Conservation (phyloP, 768 basidiomycete genomes). For the Podaxis mareebaensis region DNA sequence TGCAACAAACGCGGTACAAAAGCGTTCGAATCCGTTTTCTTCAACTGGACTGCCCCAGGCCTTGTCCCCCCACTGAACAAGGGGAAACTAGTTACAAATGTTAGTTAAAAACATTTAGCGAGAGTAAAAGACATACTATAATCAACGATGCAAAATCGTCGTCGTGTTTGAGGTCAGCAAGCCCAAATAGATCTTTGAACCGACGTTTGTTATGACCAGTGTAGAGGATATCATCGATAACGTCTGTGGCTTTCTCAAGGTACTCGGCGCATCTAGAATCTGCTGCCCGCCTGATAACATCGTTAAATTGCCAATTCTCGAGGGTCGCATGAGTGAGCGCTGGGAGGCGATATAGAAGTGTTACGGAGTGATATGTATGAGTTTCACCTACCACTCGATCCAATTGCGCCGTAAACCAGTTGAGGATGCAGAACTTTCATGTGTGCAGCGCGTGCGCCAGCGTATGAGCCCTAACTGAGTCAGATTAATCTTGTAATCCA, state of each 20-base stretch:
- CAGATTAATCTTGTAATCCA: background rate
- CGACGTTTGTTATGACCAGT: conserved; percentile 42
- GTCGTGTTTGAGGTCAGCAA: conserved; percentile 64
- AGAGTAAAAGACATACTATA: conserved; percentile 40
- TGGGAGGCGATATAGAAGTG: conserved; percentile 50
- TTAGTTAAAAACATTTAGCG: conserved; percentile 15
- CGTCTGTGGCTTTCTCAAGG: conserved; percentile 54
- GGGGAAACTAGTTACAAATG: background rate
- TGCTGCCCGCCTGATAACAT: conserved; percentile 71
- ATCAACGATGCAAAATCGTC: conserved; percentile 77
- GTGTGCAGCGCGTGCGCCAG: conserved; percentile 90
- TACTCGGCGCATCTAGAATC: conserved; percentile 60
- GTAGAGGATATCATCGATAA: conserved; percentile 63
- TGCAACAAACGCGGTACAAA: background rate
- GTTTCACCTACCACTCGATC: background rate
- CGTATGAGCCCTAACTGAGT: conserved; percentile 70
- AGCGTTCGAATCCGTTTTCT: background rate
- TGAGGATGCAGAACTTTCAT: conserved; percentile 87
- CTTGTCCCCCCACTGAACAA: background rate
- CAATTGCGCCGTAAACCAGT: conserved; percentile 52
- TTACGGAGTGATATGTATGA: background rate
- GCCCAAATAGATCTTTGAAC: conserved; percentile 78
- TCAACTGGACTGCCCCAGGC: background rate
- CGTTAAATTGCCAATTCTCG: conserved; percentile 85
- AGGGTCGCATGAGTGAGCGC: conserved; percentile 84